Evolutionary conservation across 371 early-diverging fungal species (phyloP).

Genomic region (Mucor racemosus): DNA sequence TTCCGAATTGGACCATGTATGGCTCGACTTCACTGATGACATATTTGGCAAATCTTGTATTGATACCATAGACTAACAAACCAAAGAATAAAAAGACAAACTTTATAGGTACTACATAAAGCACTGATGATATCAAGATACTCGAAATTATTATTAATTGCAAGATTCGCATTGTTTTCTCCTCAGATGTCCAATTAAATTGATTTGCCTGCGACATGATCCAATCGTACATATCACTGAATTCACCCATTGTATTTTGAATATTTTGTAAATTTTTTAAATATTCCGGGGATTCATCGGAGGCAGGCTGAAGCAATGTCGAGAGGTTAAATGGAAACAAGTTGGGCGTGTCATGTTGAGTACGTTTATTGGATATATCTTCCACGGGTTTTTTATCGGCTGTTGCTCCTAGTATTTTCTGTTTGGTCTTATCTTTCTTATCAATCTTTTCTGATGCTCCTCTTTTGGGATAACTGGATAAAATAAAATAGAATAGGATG

Average conservation of each 20-base stretch:
- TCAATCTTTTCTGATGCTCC: constrained; percentile 5
- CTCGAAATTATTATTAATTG: constrained; percentile 32
- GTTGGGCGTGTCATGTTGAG: neutral
- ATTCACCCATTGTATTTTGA: constrained; percentile 53
- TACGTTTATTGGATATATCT: neutral
- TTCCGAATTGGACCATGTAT: constrained; percentile 23
- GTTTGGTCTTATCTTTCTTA: neutral
- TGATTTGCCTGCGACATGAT: constrained; percentile 22
- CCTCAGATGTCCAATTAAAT: constrained; percentile 45
- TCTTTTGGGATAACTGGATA: constrained; percentile 15
- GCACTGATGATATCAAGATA: constrained; percentile 8
- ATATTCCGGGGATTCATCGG: constrained; percentile 48
- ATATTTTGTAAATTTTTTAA: constrained; percentile 44
- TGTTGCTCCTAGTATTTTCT: neutral
- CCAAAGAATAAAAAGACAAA: constrained; percentile 22
- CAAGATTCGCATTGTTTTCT: constrained; percentile 32
- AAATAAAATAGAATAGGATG: constrained; percentile 26
- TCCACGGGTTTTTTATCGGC: neutral
- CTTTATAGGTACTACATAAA: constrained; percentile 18
- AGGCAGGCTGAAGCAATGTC: constrained; percentile 19
- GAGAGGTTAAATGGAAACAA: constrained; percentile 16
- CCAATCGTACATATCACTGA: constrained; percentile 43
- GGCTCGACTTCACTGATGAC: constrained; percentile 18
- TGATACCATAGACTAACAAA: constrained; percentile 14
- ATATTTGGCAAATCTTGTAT: constrained; percentile 28